phyloP scores from a whole-genome alignment of 2,329 filamentous ascomycete species.

The Cladophialophora yegresii region DNA sequence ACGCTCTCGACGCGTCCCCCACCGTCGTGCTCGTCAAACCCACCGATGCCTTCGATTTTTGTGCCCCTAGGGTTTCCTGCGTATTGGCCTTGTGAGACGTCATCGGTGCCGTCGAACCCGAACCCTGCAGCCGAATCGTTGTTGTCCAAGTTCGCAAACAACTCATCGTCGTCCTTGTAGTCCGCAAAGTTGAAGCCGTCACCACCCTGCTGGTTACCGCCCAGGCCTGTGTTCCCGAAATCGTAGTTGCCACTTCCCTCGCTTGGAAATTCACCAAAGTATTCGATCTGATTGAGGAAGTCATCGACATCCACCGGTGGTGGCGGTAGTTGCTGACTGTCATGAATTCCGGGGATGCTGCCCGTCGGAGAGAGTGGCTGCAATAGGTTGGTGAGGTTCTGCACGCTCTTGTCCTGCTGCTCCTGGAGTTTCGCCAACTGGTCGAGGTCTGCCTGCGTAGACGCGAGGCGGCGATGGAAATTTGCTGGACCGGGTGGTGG shows the following conservation, averaged over 20 bases:
- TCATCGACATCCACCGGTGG: slow-evolving; percentile 57
- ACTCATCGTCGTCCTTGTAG: slow-evolving; percentile 42
- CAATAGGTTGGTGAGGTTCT: slow-evolving; percentile 71
- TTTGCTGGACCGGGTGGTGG: slow-evolving; percentile 57
- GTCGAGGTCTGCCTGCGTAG: slow-evolving; percentile 74
- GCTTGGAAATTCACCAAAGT: slow-evolving; percentile 50
- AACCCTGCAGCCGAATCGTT: slow-evolving; percentile 15
- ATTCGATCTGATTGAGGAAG: slow-evolving; percentile 59
- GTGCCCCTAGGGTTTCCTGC: slow-evolving; percentile 5
- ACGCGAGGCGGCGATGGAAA: slow-evolving; percentile 55
- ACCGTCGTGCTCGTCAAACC: slow-evolving; percentile 39
- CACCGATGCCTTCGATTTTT: background rate
- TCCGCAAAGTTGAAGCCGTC: slow-evolving; percentile 28
- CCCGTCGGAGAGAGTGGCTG: slow-evolving; percentile 80
- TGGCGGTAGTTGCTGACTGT: slow-evolving; percentile 46
- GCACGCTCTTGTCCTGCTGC: slow-evolving; percentile 75
- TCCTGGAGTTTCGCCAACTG: slow-evolving; percentile 75
- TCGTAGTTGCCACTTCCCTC: slow-evolving; percentile 34
- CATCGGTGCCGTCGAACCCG: slow-evolving; percentile 37
- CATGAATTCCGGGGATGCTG: slow-evolving; percentile 67
- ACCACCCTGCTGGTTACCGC: slow-evolving; percentile 24
- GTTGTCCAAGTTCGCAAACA: slow-evolving; percentile 47
- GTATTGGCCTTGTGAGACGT: slow-evolving; percentile 15
- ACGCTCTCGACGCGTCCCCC: slow-evolving; percentile 46
- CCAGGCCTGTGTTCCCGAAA: slow-evolving; percentile 31